A percentile compares a stretch with the other conserved stretches of the same genome.
Conservation (phyloP, 257 asterid species). For the Solanum clarkiae region DNA sequence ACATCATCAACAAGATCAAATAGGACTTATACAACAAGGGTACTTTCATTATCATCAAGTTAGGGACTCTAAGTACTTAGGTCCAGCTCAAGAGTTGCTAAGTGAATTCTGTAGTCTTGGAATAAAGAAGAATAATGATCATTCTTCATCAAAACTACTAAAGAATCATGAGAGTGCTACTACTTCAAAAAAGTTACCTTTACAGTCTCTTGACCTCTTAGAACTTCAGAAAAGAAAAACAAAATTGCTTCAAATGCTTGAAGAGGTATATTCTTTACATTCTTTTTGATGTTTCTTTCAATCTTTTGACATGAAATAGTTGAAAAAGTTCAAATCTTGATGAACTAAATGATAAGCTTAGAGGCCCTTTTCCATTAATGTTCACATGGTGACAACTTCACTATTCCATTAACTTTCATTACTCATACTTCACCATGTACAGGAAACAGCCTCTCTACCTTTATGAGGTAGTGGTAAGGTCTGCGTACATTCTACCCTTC, state of each 20-base stretch:
- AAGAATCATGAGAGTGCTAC: conserved; percentile 24
- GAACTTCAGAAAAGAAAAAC: conserved; percentile 65
- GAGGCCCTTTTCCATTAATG: conserved; percentile 28
- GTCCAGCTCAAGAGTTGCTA: conserved; percentile 65
- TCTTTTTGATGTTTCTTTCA: not conserved
- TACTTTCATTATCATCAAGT: conserved; percentile 13
- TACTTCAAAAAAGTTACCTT: conserved; percentile 28
- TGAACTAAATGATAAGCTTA: conserved; percentile 17
- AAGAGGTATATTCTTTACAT: conserved; percentile 37
- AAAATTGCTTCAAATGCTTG: conserved; percentile 72
- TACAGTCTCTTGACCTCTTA: conserved; percentile 53
- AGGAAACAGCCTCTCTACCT: too few relatives aligned
- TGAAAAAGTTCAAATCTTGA: conserved; percentile 8
- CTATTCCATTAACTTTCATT: conserved; percentile 12
- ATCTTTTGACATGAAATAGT: not conserved
- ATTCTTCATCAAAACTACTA: conserved; percentile 3
- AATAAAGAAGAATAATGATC: conserved; percentile 12
- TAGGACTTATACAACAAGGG: conserved; percentile 11
- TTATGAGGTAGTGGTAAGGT: too few relatives aligned
- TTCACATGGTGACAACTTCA: conserved; percentile 26
- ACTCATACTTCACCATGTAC: not conserved
- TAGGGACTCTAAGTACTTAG: conserved; percentile 42
- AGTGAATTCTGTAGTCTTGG: conserved; percentile 65
- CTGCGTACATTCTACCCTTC: too few relatives aligned
- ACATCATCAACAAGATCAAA: conserved; percentile 9